Evolutionary conservation across 1,284 basidiomycete species (phyloP), one percentile per base, ranked within the genome.

Genomic region (Rhodotorula sp.): DNA sequence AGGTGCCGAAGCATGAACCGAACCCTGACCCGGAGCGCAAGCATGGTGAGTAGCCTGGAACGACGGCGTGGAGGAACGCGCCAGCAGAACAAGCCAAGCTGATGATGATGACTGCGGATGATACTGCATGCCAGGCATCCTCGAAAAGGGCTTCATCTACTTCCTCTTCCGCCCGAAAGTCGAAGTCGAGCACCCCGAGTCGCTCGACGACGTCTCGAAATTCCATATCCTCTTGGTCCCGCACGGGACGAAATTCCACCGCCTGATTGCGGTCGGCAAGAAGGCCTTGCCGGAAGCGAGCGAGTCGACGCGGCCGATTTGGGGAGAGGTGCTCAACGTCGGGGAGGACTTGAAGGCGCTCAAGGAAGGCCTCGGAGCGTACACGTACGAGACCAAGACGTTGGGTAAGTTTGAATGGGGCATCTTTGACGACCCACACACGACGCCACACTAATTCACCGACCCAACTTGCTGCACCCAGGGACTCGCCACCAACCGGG

Each of bases 131-230:
- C 49, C 49, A 80, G 81, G 81, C 15, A 79, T 79, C 21, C 77
- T 82, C 64, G 81, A 82, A 63, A 74, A 72, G 8, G 81, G 81
- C 15, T 71, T 71, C 76, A 85, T 89, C 66, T 89, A 89, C 80
- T 89, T 89, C 80, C 86, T 89, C 79, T 89, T 88, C 78, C 85
- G 87, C 16, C 88, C 88, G 0, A 86, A 86, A 62, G 87, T 89
- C 49, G 83, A 88, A 76, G 78, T 83, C 16, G 85, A 87, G 62
- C 85, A 87, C 74, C 85, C 84, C 0, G 80, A 85, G 15, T 86
- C 85, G 3, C 75, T 89, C 31, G 87, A 88, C 77, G 87, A 89
- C 73, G 84, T 89, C 51, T 84, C 84, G 68, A 86, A 87, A 74
- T 72, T 89, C 73, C 85, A 88, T 76, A 87, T 89, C 80, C 82